Base-by-base conservation (phyloP, 306 rosid genomes). In the Dalbergia cultrata region DNA sequence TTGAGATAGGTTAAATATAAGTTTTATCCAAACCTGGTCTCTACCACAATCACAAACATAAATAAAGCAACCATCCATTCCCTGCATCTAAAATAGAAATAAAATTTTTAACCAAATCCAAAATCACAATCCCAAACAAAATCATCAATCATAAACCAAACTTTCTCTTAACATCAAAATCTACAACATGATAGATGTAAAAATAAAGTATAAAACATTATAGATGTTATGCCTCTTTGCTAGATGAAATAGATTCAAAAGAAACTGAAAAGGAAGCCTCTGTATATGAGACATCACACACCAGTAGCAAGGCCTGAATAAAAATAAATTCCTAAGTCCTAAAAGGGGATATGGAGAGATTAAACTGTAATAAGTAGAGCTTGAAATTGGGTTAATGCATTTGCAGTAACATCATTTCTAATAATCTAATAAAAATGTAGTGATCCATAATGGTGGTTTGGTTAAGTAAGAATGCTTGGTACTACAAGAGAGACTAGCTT, bases 1-100 rank as follows among this genome's bases (percentile, higher is more conserved):
- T 41, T 31, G 31, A 39, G 50, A 63, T 37, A 64, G 17, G 77
- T 62, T 19, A 62, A 37, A 7, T 37, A 7, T 17, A 60, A 66
- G 69, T 6, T 60, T 50, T 8, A 80, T 67, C 35, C 85, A 82
- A 79, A 95, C 97, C 91, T 89, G 89, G 39, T 72, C 80, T 72
- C 80, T 89, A 86, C 68, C n/a, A n/a, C n/a, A n/a, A n/a, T n/a
- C n/a, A n/a, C n/a, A n/a, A n/a, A n/a, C n/a, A n/a, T n/a, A n/a
- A n/a, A n/a, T n/a, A n/a, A n/a, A n/a, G n/a, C n/a, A n/a, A n/a
- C n/a, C n/a, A n/a, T n/a, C n/a, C n/a, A n/a, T n/a, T n/a, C n/a
- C n/a, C n/a, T n/a, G n/a, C n/a, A n/a, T n/a, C n/a, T n/a, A n/a
- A n/a, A n/a, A n/a, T n/a, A n/a, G n/a, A n/a, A n/a, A n/a, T n/a